These are phyloP conservation scores for Thymus mandschuricus DNA, from an alignment of 257 asterid species.

Conservation along the genomic window DNA sequence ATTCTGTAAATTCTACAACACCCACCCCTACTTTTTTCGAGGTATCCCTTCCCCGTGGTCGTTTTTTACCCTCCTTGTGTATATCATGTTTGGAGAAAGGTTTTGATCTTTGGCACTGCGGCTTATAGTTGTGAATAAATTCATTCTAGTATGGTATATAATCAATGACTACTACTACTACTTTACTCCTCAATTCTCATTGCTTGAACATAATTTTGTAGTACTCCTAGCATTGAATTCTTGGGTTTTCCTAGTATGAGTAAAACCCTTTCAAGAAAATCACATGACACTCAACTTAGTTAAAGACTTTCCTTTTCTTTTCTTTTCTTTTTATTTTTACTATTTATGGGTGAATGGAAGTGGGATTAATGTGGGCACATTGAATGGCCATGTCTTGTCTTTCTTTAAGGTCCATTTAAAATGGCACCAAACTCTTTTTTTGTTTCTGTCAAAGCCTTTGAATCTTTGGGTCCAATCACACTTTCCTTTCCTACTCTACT, in stretches of 20 bases:
- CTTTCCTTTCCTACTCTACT: not conserved
- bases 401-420: slow-evolving; percentile 38
- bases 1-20: slow-evolving; percentile 72
- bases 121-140: slow-evolving; percentile 48
- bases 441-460: slow-evolving; percentile 18
- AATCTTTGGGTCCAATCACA: not conserved
- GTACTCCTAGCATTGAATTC: slow-evolving; percentile 17
- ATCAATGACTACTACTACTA: slow-evolving; percentile 27
- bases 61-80: slow-evolving; percentile 45
- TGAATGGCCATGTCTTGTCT: slow-evolving; percentile 35
- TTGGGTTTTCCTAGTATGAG: slow-evolving; percentile 23
- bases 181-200: not conserved
- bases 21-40: slow-evolving; percentile 26
- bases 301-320: not conserved
- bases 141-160: slow-evolving; percentile 18
- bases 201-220: not conserved
- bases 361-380: slow-evolving; percentile 33
- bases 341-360: not conserved
- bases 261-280: slow-evolving; percentile 17
- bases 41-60: slow-evolving; percentile 39
- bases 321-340: no score
- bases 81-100: slow-evolving; percentile 45
- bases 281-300: slow-evolving; percentile 27
- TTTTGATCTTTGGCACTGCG: slow-evolving; percentile 44
- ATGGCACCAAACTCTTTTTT: slow-evolving; percentile 25